Evolutionary conservation across 1,284 basidiomycete genomes (phyloP), one percentile per base, ranked within the genome.

Genomic region (Pholiota adiposa): DNA sequence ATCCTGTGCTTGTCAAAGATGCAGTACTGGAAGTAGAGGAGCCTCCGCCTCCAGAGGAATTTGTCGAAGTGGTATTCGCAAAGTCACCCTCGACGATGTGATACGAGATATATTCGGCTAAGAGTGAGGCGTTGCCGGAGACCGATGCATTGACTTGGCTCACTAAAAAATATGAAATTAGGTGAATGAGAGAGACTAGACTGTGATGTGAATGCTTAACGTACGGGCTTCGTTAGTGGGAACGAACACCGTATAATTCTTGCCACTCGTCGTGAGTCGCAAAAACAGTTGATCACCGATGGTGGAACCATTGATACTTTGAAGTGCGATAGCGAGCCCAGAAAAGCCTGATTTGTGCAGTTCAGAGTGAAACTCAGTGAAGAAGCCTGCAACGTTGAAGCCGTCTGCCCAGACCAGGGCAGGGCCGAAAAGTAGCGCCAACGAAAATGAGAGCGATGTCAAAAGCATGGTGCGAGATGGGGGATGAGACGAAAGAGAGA

Each of bases 191-290:
- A 46, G 7, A 5, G 38, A 19, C 9, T 3, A 40, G 21, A 56
- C 33, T 36, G 46, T 27, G 23, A 56, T 11, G 11, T 5, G 7
- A 31, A 16, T 38, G 19, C n/a, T n/a, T n/a, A 16, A 71, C 76
- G 60, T 63, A 84, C 82, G 75, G 11, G 84, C 83, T 4, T 69
- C 64, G 63, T 87, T 79, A 52, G 72, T 75, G 1, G 84, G 83
- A 0, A 78, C 80, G 65, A 85, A 85, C 1, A 87, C 58, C 0
- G 80, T 77, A 59, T 73, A 79, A 23, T 77, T 76, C 51, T 72
- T 77, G 57, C 62, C 59, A 41, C 54, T 63, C 62, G 3, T 38
- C 4, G 74, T 2, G 75, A 72, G 25, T 86, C 69, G 49, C 75
- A 64, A 58, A 21, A 88, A 70, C 9, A 87, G 65, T n/a, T 69